These are phyloP conservation scores for Zopfochytrium polystomum DNA, from an alignment of 371 early-diverging fungal species.

Conservation along the genomic window DNA sequence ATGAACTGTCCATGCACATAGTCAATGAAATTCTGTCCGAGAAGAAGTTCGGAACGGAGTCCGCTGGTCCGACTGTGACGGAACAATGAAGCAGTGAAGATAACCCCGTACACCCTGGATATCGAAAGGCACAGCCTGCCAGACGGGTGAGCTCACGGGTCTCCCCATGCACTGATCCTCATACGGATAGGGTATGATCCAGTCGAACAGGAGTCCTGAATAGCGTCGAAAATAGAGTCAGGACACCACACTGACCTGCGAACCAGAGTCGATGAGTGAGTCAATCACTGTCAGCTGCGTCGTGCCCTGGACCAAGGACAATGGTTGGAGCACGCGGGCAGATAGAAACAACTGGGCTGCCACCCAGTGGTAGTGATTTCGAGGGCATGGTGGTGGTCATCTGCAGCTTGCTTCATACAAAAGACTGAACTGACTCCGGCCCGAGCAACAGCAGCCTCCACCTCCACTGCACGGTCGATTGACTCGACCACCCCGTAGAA, in stretches of 20 bases:
- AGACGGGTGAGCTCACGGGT: not conserved
- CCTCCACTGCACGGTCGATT: no score
- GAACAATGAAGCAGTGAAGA: slow-evolving; percentile 5
- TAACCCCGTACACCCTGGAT: not conserved
- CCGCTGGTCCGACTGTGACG: not conserved
- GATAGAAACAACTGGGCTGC: slow-evolving; percentile 5
- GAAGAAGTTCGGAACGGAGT: not conserved
- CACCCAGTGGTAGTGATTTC: not conserved
- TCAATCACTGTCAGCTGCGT: not conserved
- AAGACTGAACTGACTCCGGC: no score
- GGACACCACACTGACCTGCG: slow-evolving; percentile 1
- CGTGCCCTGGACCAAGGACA: not conserved
- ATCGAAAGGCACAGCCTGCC: slow-evolving; percentile 4
- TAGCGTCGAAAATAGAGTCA: not conserved
- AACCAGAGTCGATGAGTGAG: slow-evolving; percentile 3
- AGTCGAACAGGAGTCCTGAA: not conserved
- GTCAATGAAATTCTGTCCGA: slow-evolving; percentile 9
- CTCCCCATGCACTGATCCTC: not conserved
- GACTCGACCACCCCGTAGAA: not conserved
- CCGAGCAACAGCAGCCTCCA: no score
- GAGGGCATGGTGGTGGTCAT: not conserved
- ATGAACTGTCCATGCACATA: not conserved
- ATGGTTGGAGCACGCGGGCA: not conserved
- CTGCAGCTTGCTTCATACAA: no score
- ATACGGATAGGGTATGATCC: not conserved